A percentile compares a stretch with the other conserved stretches of the same genome.
Evolutionary conservation across 176 grass and related monocot species (phyloP).

Genomic region (Olyra latifolia): DNA sequence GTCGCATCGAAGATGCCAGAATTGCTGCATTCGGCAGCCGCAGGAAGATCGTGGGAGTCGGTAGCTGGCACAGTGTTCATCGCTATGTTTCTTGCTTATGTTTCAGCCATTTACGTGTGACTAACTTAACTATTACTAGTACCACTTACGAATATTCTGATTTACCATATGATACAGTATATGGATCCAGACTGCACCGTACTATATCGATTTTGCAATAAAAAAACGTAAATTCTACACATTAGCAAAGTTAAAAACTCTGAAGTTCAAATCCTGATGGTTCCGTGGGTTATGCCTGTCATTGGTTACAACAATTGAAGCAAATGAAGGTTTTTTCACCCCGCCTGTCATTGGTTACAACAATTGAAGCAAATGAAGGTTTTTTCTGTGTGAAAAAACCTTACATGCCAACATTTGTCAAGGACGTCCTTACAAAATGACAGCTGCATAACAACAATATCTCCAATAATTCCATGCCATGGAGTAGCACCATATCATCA

Average conservation of each 20-base stretch:
- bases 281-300: background rate
- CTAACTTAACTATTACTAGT: background rate
- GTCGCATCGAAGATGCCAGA: slow-evolving; percentile 44
- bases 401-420: background rate
- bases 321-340: no score
- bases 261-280: background rate
- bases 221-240: slow-evolving; percentile 12
- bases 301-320: background rate
- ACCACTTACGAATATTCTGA: slow-evolving; percentile 4
- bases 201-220: background rate
- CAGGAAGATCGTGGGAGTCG: slow-evolving; percentile 1
- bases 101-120: slow-evolving; percentile 29
- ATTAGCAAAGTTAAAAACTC: background rate
- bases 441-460: background rate
- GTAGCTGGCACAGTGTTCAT: slow-evolving; percentile 13
- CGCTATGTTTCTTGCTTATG: slow-evolving; percentile 37
- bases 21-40: slow-evolving; percentile 34
- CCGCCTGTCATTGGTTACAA: no score
- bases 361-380: background rate
- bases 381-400: background rate
- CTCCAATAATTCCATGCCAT: background rate
- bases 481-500: background rate
- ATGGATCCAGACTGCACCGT: slow-evolving; percentile 5
- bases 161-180: slow-evolving; percentile 26
- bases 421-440: background rate